These are phyloP conservation scores for Penicillium sp. DNA, from an alignment of 2,329 filamentous ascomycete genomes.

Conservation along the genomic window DNA sequence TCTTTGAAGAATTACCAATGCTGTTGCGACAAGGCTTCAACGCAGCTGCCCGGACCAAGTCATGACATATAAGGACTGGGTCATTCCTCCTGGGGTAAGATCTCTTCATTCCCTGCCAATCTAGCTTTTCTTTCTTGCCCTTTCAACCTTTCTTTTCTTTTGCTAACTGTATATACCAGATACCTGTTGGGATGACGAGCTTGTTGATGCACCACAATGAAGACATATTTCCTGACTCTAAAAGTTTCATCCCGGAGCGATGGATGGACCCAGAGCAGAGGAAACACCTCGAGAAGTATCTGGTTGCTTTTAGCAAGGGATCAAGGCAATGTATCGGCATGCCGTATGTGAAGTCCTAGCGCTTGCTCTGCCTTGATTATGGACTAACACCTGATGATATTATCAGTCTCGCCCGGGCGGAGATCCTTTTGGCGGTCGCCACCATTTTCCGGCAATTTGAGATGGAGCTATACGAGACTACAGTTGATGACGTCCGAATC, in stretches of 20 bases:
- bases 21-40: conserved; percentile 30
- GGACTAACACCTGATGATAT: background rate
- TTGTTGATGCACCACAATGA: conserved; percentile 37
- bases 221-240: conserved; percentile 36
- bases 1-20: conserved; percentile 16
- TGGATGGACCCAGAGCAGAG: conserved; percentile 35
- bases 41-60: conserved; percentile 28
- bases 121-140: background rate
- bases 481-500: conserved; percentile 28
- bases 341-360: conserved; percentile 28
- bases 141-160: too few species aligned
- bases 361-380: background rate
- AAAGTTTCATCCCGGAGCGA: conserved; percentile 37
- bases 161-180: conserved; percentile 16
- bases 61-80: conserved; percentile 32
- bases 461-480: conserved; percentile 34
- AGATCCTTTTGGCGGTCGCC: conserved; percentile 32
- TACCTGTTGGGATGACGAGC: conserved; percentile 40
- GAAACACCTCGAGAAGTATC: conserved; percentile 34
- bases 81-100: conserved; percentile 33
- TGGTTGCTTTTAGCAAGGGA: conserved; percentile 42
- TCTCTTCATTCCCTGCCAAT: background rate
- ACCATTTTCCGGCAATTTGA: conserved; percentile 31
- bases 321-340: conserved; percentile 48
- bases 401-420: conserved; percentile 32